Percentiles rank a stretch among this genome's conserved stretches.
phyloP scores from a whole-genome alignment of 768 basidiomycete species.

The Hypsizygus marmoreus region DNA sequence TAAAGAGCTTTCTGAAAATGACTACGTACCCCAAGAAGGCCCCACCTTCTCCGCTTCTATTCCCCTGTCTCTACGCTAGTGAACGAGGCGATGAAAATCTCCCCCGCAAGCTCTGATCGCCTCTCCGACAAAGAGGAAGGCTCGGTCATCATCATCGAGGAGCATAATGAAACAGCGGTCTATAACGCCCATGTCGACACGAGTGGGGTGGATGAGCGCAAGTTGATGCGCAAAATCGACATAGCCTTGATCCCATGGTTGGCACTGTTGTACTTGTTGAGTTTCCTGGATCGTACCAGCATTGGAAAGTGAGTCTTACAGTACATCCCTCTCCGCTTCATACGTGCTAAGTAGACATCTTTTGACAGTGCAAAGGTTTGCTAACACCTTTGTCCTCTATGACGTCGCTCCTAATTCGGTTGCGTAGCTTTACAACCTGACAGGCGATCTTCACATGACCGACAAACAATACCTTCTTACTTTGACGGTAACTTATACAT shows the following conservation, averaged over 20 bases:
- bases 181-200: constrained; percentile 57
- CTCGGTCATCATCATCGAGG: constrained; percentile 24
- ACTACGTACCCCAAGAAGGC: neutral
- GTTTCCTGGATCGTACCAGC: constrained; percentile 59
- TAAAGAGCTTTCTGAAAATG: constrained; percentile 1
- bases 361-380: constrained; percentile 46
- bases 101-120: constrained; percentile 16
- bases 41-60: constrained; percentile 7
- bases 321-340: constrained; percentile 17
- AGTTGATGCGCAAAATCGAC: constrained; percentile 71
- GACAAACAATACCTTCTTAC: constrained; percentile 67
- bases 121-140: constrained; percentile 31
- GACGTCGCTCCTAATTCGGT: constrained; percentile 4
- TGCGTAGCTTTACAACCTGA: constrained; percentile 63
- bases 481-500: constrained; percentile 46
- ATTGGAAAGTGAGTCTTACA: constrained; percentile 48
- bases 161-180: constrained; percentile 24
- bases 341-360: constrained; percentile 8
- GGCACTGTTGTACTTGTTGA: constrained; percentile 74
- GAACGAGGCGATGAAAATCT: constrained; percentile 11
- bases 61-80: constrained; percentile 10
- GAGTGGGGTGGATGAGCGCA: constrained; percentile 66
- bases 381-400: neutral
- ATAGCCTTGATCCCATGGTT: constrained; percentile 68
- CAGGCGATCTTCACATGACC: constrained; percentile 55